A percentile compares a stretch with the other conserved stretches of the same genome.
These are phyloP conservation scores for Isoetes engelmannii DNA, from an alignment of 83 land plant genomes.

Conservation along the genomic window DNA sequence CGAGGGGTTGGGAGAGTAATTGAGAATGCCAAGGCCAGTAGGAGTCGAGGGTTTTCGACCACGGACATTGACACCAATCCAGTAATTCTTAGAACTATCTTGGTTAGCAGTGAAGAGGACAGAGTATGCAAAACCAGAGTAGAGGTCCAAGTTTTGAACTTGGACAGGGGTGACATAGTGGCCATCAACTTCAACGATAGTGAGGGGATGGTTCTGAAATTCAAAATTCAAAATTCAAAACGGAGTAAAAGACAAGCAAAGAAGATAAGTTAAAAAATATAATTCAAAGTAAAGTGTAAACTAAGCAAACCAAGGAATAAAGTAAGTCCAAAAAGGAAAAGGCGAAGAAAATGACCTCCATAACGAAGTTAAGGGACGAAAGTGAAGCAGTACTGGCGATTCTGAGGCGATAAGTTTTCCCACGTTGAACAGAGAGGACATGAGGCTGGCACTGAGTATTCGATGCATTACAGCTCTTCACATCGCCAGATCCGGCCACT, in stretches of 20 bases:
- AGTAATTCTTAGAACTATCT: conserved; percentile 50
- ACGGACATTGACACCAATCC: conserved; percentile 54
- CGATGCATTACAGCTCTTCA: conserved; percentile 44
- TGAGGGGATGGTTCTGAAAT: conserved; percentile 65
- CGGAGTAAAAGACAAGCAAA: background rate
- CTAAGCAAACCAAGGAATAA: too few species aligned
- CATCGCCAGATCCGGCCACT: conserved; percentile 1
- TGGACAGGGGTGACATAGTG: conserved; percentile 61
- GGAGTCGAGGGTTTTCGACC: conserved; percentile 51
- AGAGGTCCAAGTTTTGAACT: conserved; percentile 58
- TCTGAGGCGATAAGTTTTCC: conserved; percentile 65
- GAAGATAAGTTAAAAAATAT: background rate
- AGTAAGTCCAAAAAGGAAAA: background rate
- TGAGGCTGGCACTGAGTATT: conserved; percentile 49
- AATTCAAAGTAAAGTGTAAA: background rate
- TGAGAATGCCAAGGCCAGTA: conserved; percentile 45
- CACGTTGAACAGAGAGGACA: conserved; percentile 45
- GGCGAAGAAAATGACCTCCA: conserved; percentile 31
- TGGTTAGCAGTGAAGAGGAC: conserved; percentile 65
- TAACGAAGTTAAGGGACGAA: conserved; percentile 58
- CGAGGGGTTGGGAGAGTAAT: conserved; percentile 42
- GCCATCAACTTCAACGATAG: conserved; percentile 81
- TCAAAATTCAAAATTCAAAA: conserved; percentile 1
- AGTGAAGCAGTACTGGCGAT: conserved; percentile 67
- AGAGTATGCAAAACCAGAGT: conserved; percentile 80